Conservation (phyloP, 2,329 filamentous ascomycete genomes). For the Xylaria hypoxylon region DNA sequence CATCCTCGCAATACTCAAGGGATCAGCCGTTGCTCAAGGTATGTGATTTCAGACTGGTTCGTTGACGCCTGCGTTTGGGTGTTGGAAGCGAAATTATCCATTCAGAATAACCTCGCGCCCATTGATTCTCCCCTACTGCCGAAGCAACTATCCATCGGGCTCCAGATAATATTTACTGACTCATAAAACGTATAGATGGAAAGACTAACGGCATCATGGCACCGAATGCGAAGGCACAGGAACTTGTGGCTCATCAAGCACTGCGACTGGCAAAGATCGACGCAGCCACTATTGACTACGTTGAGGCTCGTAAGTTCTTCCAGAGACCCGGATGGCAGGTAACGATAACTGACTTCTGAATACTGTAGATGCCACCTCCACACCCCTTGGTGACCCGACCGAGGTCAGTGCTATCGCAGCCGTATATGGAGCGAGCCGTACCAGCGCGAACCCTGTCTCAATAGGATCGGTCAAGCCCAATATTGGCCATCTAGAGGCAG, state of each 20-base stretch:
- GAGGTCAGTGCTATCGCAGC: slow-evolving; percentile 48
- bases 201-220: slow-evolving; percentile 52
- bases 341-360: too few species aligned
- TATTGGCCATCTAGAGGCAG: slow-evolving; percentile 50
- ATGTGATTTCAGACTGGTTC: too few species aligned
- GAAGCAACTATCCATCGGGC: too few species aligned
- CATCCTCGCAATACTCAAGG: slow-evolving; percentile 52
- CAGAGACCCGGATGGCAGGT: too few species aligned
- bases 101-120: too few species aligned
- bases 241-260: slow-evolving; percentile 47
- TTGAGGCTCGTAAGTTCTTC: slow-evolving; percentile 46
- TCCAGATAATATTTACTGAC: too few species aligned
- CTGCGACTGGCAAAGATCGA: slow-evolving; percentile 47
- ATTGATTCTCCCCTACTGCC: too few species aligned
- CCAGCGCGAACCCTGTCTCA: slow-evolving; percentile 21
- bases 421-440: slow-evolving; percentile 30
- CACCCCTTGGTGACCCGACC: slow-evolving; percentile 52
- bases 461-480: slow-evolving; percentile 51
- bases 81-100: too few species aligned
- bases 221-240: slow-evolving; percentile 50
- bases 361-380: slow-evolving; percentile 52
- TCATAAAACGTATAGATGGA: slow-evolving; percentile 35
- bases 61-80: too few species aligned
- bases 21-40: slow-evolving; percentile 47
- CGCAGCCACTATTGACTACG: slow-evolving; percentile 43